Conservation (phyloP, 495 filamentous ascomycete genomes). For the Chaetomium tenue region DNA sequence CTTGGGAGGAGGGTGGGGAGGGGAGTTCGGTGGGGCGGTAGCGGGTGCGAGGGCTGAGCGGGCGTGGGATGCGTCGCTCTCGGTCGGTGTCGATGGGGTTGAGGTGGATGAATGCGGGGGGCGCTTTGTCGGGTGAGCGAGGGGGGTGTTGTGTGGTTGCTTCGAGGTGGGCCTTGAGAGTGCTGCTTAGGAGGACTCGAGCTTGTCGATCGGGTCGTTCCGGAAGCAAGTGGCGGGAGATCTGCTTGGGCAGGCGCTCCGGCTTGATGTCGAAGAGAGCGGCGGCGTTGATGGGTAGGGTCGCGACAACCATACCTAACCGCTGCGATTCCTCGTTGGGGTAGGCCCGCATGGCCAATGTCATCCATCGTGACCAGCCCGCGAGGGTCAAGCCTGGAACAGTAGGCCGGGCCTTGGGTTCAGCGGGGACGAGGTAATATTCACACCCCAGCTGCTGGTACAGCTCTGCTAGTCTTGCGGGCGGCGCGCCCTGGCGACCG, state of each 20-base stretch:
- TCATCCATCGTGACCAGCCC: constrained; percentile 79
- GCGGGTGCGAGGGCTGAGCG: constrained; percentile 11
- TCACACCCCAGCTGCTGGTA: constrained; percentile 75
- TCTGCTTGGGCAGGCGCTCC: constrained; percentile 76
- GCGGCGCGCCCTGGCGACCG: constrained; percentile 26
- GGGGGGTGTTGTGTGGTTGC: constrained; percentile 25
- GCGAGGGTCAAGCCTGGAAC: constrained; percentile 75
- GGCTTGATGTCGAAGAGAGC: constrained; percentile 61
- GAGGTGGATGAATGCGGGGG: neutral
- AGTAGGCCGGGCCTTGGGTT: constrained; percentile 57
- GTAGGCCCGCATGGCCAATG: constrained; percentile 69
- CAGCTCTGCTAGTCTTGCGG: constrained; percentile 56
- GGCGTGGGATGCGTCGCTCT: neutral
- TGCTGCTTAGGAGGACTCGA: constrained; percentile 29
- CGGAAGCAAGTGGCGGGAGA: constrained; percentile 72
- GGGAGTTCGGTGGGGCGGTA: constrained; percentile 12
- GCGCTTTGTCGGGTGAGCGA: neutral
- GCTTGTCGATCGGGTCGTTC: constrained; percentile 34
- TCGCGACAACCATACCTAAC: constrained; percentile 66
- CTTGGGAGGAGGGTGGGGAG: constrained; percentile 13
- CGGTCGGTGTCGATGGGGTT: neutral
- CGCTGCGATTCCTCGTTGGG: constrained; percentile 76
- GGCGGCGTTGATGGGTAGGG: constrained; percentile 66
- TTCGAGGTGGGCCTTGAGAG: constrained; percentile 32
- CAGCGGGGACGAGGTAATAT: constrained; percentile 75